Percentiles rank a stretch among this genome's conserved stretches.
phyloP scores from a whole-genome alignment of 441 rosid species.

The Populus trichocarpa region DNA sequence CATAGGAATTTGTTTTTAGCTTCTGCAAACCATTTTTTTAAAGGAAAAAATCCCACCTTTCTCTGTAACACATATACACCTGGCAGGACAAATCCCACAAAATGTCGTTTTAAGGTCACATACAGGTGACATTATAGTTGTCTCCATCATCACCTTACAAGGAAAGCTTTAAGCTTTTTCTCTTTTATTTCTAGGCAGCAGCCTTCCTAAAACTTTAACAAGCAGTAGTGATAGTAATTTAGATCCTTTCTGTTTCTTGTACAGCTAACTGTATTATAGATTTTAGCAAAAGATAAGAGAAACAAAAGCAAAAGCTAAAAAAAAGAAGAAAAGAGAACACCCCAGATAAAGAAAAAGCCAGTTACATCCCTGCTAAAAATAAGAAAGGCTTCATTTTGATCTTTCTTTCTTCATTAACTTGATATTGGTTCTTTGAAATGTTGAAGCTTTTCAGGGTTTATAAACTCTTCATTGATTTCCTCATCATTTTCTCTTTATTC shows the following conservation, averaged over 20 bases:
- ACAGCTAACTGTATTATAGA: not conserved
- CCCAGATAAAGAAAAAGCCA: not conserved
- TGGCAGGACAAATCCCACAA: too few relatives aligned
- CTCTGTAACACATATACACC: too few relatives aligned
- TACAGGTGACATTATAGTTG: too few relatives aligned
- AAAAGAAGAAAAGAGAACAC: not conserved
- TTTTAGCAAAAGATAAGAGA: not conserved
- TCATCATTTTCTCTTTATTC: not conserved
- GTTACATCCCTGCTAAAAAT: not conserved
- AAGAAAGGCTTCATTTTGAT: not conserved
- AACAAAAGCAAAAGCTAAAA: not conserved
- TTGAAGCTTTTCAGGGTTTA: conserved; percentile 8
- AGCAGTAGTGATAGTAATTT: too few relatives aligned
- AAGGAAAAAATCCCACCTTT: too few relatives aligned
- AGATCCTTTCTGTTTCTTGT: not conserved
- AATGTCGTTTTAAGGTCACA: too few relatives aligned
- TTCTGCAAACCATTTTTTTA: too few relatives aligned
- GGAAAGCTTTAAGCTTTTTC: too few relatives aligned
- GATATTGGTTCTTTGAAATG: conserved; percentile 2
- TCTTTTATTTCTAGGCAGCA: too few relatives aligned
- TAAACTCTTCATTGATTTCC: not conserved
- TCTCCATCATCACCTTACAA: too few relatives aligned
- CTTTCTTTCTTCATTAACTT: not conserved
- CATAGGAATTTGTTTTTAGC: too few relatives aligned
- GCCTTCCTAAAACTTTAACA: too few relatives aligned